These are phyloP conservation scores for Tuber microsphaerosporum DNA, from an alignment of 495 filamentous ascomycete species.

Conservation along the genomic window DNA sequence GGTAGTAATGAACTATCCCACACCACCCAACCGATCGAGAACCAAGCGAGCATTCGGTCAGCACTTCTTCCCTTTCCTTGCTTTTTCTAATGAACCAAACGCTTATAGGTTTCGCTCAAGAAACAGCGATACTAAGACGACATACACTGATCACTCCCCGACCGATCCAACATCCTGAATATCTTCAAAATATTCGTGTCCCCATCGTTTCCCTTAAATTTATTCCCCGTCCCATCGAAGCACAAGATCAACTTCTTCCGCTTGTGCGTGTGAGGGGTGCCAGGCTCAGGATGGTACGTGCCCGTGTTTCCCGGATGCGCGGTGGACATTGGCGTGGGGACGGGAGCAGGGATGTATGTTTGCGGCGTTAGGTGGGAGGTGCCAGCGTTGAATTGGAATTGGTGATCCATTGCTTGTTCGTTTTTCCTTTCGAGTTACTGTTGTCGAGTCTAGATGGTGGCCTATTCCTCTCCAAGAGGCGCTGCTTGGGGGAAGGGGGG, in stretches of 20 bases:
- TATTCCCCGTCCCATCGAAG: constrained; percentile 86
- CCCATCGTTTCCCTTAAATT: constrained; percentile 69
- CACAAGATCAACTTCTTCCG: constrained; percentile 65
- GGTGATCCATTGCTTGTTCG: not conserved
- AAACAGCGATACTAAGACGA: not conserved
- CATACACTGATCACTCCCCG: constrained; percentile 50
- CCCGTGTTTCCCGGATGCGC: not conserved
- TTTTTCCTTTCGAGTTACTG: not conserved
- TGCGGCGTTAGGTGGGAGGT: not conserved
- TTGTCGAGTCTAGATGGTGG: not conserved
- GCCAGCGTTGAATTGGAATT: not conserved
- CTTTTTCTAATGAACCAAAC: not conserved
- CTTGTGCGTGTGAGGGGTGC: constrained; percentile 4
- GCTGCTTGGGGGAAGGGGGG: not conserved
- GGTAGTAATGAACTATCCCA: constrained; percentile 58
- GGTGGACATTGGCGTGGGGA: not conserved
- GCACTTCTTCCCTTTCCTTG: not conserved
- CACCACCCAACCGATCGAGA: not conserved
- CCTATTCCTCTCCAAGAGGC: not conserved
- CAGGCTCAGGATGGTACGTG: not conserved
- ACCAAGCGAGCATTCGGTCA: not conserved
- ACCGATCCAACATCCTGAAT: constrained; percentile 58
- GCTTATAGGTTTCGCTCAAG: not conserved
- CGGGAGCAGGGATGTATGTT: not conserved
- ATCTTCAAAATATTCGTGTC: constrained; percentile 91